Conservation (phyloP, 306 rosid species). For the Psophocarpus tetragonolobus region DNA sequence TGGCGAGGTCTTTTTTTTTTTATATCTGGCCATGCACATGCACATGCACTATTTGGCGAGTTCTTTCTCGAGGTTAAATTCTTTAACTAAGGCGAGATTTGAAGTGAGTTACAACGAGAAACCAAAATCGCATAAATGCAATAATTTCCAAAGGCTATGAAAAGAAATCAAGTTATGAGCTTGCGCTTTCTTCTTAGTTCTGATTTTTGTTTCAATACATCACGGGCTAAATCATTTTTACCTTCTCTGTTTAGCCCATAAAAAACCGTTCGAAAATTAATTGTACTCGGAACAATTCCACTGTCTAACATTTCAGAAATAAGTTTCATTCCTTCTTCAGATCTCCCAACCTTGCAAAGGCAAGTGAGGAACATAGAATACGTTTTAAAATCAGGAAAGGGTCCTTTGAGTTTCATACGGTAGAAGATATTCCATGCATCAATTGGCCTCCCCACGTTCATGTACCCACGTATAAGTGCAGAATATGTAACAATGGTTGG, state of each 20-base stretch:
- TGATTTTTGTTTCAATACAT: conserved; percentile 60
- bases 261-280: conserved; percentile 73
- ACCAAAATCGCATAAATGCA: neutral
- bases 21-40: too few relatives aligned
- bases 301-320: conserved; percentile 61
- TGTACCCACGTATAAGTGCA: conserved; percentile 68
- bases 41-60: neutral
- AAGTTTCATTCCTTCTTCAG: conserved; percentile 78
- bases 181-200: conserved; percentile 63
- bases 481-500: conserved; percentile 75
- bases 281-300: conserved; percentile 79
- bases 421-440: conserved; percentile 78
- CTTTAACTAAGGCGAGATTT: neutral
- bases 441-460: conserved; percentile 57
- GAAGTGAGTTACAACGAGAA: neutral
- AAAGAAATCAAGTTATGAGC: conserved; percentile 40
- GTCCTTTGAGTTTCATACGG: conserved; percentile 70
- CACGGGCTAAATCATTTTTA: conserved; percentile 63
- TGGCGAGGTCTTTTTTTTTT: neutral
- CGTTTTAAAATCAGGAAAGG: conserved; percentile 74
- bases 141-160: neutral
- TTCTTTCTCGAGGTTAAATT: neutral
- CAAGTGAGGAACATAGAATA: conserved; percentile 77
- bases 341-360: conserved; percentile 65
- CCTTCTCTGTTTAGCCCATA: conserved; percentile 85